Evolutionary conservation across 805 yeast genomes (phyloP), one percentile per base, ranked within the genome.

Genomic region (Teunomyces kruisii): DNA sequence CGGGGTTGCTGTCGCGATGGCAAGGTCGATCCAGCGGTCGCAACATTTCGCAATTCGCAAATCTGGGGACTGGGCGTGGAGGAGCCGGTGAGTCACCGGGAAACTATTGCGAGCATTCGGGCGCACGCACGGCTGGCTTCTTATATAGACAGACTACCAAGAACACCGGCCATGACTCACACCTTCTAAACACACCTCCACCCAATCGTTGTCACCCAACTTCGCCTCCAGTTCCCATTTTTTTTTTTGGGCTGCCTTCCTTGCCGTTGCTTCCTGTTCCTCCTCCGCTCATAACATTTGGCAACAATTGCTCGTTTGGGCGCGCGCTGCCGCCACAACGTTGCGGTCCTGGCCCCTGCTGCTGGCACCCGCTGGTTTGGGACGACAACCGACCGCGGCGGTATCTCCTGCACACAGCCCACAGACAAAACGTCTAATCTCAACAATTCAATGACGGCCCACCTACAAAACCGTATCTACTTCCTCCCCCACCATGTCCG

Each of bases 401-500:
- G 32, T 30, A 30, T 30, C 28, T 26, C 35, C 35, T 32, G 35
- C 35, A 32, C 35, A 32, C 22, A 10, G n/a, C 19, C n/a, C 9
- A 8, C 28, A 26, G n/a, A n/a, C n/a, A n/a, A n/a, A n/a, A 26
- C 12, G 28, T 26, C 28, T 26, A 9, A 42, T 29, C 33, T 29
- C 35, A 35, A 35, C 28, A 35, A 32, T 35, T 35, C n/a, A 32
- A 32, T 15, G 19, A 30, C 32, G 28, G 12, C 28, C 28, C 28
- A 26, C 35, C 14, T 13, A 30, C 32, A 14, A 30, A n/a, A 32
- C 6, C 17, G 35, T 32, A 15, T 32, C 15, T 30, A 15, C 22
- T 32, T n/a, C n/a, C n/a, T n/a, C n/a, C n/a, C n/a, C 24, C 19
- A 35, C 17, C 39, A 77, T 77, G 82, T 81, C 79, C 54, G 74